Evolutionary conservation across 805 yeast genomes (phyloP), one percentile per base, ranked within the genome.

Genomic region (Starmerella riodocensis): DNA sequence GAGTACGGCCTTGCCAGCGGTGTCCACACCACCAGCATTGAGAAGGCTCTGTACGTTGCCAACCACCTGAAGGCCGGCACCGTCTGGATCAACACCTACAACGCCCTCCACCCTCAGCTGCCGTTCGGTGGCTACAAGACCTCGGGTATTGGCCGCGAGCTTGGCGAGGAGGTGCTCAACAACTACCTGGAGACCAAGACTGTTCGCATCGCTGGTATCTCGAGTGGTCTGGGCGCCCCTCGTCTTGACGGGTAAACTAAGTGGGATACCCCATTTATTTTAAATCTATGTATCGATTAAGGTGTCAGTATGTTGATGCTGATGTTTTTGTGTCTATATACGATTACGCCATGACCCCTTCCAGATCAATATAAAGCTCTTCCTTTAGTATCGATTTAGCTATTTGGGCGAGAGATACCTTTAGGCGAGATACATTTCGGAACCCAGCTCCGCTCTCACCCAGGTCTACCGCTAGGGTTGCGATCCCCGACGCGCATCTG

Each of bases 41-140:
- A 68, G 39, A 65, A 69, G 41, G 91, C 84, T 3, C 81, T 80
- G 56, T 57, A 63, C 36, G 65, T 76, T 52, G 79, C 85, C 13
- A 58, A 66, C 34, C 71, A 70, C 29, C 57, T 78, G 40, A 69
- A 73, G 49, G 74, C 80, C 4, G 88, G 88, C 20, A 71, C 71
- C 37, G 74, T 78, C 21, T 78, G 79, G 73, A 62, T 78, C 52
- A 78, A 78, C 60, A 67, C 77, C 12, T 74, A 77, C 38, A 77
- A 78, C 52, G 78, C 73, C 49, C 73, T 74, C 52, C 76, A 74
- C 52, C 59, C 67, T 48, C 68, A 69, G 49, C 73, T 78, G 39
- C 88, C 88, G 16, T 81, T 81, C 58, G 93, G 93, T 33, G 93
- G 93, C 29, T 78, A 73, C 58, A 78, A 79, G 60, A 64, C 70